phyloP scores from a whole-genome alignment of 495 filamentous ascomycete species.

The Penicillium fimorum region DNA sequence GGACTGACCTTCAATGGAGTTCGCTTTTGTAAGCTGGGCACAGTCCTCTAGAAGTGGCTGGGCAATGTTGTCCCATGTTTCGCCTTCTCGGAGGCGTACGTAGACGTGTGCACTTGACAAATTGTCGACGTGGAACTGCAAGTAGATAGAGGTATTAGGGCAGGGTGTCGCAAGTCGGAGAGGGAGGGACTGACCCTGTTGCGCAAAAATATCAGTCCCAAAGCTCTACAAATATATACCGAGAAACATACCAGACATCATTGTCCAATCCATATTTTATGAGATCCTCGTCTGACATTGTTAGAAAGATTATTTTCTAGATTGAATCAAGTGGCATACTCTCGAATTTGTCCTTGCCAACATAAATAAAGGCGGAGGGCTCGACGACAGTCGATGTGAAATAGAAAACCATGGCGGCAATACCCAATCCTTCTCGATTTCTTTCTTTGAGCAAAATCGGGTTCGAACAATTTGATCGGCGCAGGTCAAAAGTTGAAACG shows the following conservation, averaged over 20 bases:
- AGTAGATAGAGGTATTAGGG: slow-evolving; percentile 19
- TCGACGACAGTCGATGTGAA: slow-evolving; percentile 81
- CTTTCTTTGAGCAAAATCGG: background rate
- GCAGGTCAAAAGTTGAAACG: slow-evolving; percentile 8
- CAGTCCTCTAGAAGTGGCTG: slow-evolving; percentile 77
- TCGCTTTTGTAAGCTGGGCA: slow-evolving; percentile 94
- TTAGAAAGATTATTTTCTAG: slow-evolving; percentile 22
- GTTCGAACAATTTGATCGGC: slow-evolving; percentile 3
- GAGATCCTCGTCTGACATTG: slow-evolving; percentile 79
- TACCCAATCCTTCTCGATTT: background rate
- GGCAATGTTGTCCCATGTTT: slow-evolving; percentile 82
- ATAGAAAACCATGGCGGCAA: slow-evolving; percentile 81
- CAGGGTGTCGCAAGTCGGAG: slow-evolving; percentile 4
- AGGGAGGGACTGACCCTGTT: slow-evolving; percentile 39
- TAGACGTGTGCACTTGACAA: slow-evolving; percentile 96
- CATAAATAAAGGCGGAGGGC: slow-evolving; percentile 82
- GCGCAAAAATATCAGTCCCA: slow-evolving; percentile 10
- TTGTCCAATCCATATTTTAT: slow-evolving; percentile 91
- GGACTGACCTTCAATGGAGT: slow-evolving; percentile 85
- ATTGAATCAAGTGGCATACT: slow-evolving; percentile 56
- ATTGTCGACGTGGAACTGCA: slow-evolving; percentile 95
- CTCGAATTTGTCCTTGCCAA: slow-evolving; percentile 98
- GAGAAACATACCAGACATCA: slow-evolving; percentile 76
- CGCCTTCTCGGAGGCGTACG: slow-evolving; percentile 74
- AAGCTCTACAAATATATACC: slow-evolving; percentile 1